Base-by-base conservation (phyloP, 306 rosid genomes). In the Prunus armeniaca region DNA sequence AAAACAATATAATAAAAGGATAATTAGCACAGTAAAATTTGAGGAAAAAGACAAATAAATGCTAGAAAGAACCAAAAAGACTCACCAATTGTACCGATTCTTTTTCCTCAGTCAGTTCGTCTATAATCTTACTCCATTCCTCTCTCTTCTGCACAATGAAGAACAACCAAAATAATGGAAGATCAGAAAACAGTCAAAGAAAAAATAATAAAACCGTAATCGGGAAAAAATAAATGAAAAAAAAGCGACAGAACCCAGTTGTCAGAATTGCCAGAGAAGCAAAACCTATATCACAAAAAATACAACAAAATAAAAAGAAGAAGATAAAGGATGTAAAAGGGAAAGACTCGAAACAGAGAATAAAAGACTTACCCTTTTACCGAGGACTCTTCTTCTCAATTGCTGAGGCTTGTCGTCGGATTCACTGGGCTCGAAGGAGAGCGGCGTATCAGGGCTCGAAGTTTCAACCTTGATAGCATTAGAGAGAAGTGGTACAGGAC, bases 371-470 rank as follows among this genome's bases (percentile, higher is more conserved):
- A 91, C 97, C 90, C 82, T 88, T 74, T 86, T 79, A 65, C 71
- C 68, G 17, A 70, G 30, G 28, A 41, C 9, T 67, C 77, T 87
- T 57, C 67, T 78, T 32, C 38, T 82, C 56, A 25, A 12, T 47
- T 34, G 62, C 22, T 79, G 58, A 20, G 72, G 77, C 65, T 76
- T 87, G 20, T 88, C 86, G 14, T 90, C 93, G 19, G 92, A 86
- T 71, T 88, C 93, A 58, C 88, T 73, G 1, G 84, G 88, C 13
- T 82, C 76, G 76, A 82, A 87, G 2, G 84, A 80, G 38, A 86
- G 81, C 71, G 93, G 93, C 20, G 96, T 90, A 0, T 80, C 84
- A 5, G 89, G 91, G 52, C 84, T 85, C 1, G 81, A 34, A 79
- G 87, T 71, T 66, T 84, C 58, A n/a, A 52, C 57, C 77, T 88